Evolutionary conservation across 2,329 filamentous ascomycete species (phyloP).

Genomic region (Incumbomyces delicatus): DNA sequence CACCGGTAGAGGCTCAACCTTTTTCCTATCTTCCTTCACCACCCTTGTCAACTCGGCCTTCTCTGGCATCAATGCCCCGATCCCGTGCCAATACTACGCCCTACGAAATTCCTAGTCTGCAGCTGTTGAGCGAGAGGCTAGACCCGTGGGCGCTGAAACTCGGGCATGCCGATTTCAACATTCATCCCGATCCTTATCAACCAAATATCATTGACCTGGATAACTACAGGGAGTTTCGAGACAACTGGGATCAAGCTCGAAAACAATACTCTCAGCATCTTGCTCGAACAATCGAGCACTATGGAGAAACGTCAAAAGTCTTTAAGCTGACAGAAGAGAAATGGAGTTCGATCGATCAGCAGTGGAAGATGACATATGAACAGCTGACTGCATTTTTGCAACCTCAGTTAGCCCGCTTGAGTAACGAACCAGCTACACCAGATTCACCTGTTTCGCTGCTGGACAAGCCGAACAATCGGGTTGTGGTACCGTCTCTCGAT

Average conservation of each 20-base stretch:
- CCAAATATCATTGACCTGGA: conserved; percentile 53
- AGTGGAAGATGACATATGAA: conserved; percentile 64
- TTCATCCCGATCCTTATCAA: conserved; percentile 69
- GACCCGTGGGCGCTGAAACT: conserved; percentile 79
- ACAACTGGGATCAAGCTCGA: conserved; percentile 74
- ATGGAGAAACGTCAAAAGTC: conserved; percentile 79
- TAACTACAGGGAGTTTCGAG: conserved; percentile 55
- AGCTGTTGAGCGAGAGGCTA: conserved; percentile 50
- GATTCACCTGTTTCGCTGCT: conserved; percentile 18
- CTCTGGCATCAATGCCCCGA: conserved; percentile 59
- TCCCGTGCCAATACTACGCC: conserved; percentile 35
- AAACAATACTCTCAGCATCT: conserved; percentile 84
- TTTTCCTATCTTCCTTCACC: conserved; percentile 52
- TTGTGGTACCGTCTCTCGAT: conserved; percentile 40
- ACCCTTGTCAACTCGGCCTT: conserved; percentile 66
- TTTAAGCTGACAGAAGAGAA: conserved; percentile 79
- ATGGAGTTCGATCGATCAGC: conserved; percentile 68
- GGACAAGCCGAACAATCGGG: conserved; percentile 38
- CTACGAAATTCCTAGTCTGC: conserved; percentile 55
- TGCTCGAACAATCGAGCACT: conserved; percentile 79
- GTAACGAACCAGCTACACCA: conserved; percentile 22
- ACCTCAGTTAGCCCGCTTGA: conserved; percentile 29
- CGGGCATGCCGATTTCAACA: conserved; percentile 89
- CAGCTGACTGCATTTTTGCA: conserved; percentile 47
- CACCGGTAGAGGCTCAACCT: conserved; percentile 41